These are phyloP conservation scores for Tulasnella sp. DNA, from an alignment of 768 basidiomycete species.

Conservation along the genomic window DNA sequence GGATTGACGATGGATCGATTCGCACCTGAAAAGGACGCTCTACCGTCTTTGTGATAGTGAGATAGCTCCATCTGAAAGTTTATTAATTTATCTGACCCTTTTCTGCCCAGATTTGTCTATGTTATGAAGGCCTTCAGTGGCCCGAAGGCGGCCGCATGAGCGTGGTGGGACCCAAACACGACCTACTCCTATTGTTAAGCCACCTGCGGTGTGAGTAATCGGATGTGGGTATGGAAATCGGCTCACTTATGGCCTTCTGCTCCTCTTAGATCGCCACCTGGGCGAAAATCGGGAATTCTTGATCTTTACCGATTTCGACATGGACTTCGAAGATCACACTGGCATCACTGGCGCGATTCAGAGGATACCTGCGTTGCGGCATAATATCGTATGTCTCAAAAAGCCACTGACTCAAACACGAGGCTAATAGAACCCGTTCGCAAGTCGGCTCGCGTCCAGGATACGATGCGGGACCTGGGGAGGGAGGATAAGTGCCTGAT, in stretches of 20 bases:
- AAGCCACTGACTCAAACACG: neutral
- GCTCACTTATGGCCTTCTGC: no score
- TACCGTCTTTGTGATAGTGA: neutral
- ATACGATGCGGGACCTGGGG: neutral
- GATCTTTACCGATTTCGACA: neutral
- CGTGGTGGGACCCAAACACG: neutral
- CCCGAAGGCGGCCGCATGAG: neutral
- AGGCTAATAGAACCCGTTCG: neutral
- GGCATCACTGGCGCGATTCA: neutral
- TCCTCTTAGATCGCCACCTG: neutral
- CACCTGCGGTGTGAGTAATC: neutral
- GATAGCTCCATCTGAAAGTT: neutral
- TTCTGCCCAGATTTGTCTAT: neutral
- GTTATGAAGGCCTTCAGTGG: neutral
- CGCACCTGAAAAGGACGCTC: neutral
- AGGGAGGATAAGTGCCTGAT: neutral
- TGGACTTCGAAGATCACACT: neutral
- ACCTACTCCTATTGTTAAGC: neutral
- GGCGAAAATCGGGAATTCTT: neutral
- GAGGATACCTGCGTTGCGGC: neutral
- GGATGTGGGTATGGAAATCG: neutral
- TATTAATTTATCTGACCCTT: neutral
- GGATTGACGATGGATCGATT: neutral
- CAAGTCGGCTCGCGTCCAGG: neutral
- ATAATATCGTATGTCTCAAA: neutral